Base-by-base conservation (phyloP, 1,139 yeast species). In the Yamadazyma blattariae region DNA sequence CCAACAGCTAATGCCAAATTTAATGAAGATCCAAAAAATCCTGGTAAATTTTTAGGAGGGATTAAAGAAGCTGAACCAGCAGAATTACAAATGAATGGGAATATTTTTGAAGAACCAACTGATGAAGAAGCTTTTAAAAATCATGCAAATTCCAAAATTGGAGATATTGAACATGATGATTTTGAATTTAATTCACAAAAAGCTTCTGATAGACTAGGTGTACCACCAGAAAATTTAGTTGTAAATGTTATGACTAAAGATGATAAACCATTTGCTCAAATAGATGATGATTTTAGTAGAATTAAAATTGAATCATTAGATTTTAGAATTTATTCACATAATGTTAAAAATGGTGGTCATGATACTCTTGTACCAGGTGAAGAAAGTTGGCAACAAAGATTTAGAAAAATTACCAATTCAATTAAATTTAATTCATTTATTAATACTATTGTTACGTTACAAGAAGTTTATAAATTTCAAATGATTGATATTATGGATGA, bases 261-360 rank as follows among this genome's bases (percentile, higher is more conserved):
- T 10, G 51, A 47, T 16, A 53, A 47, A 14, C 35, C 38, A 15
- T 46, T 41, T 15, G 48, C 58, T 2, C 31, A 40, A 4, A 41
- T 57, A 2, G 50, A 53, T 4, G 42, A 42, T 10, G 38, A 47
- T 26, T 47, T 54, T 25, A 26, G 34, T 12, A 37, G 33, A n/a
- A 32, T 37, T 12, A 34, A 34, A 7, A 42, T 52, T 11, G 36
- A 44, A 6, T 53, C 56, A 1, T 32, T 63, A 5, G 39, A 37
- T 13, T 61, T 66, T 44, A 51, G 71, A 23, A 52, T 66, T 15
- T 65, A 65, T 42, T 59, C 68, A 5, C 71, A 66, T 39, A 66
- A 66, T 44, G 55, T 65, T 31, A 63, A 61, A 37, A 64, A 63
- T 40, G 69, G 67, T 3, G 65, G 59, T 11, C 57, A 55, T 36